Evolutionary conservation across 805 yeast genomes (phyloP), one percentile per base, ranked within the genome.

Genomic region (Hanseniaspora meyeri): DNA sequence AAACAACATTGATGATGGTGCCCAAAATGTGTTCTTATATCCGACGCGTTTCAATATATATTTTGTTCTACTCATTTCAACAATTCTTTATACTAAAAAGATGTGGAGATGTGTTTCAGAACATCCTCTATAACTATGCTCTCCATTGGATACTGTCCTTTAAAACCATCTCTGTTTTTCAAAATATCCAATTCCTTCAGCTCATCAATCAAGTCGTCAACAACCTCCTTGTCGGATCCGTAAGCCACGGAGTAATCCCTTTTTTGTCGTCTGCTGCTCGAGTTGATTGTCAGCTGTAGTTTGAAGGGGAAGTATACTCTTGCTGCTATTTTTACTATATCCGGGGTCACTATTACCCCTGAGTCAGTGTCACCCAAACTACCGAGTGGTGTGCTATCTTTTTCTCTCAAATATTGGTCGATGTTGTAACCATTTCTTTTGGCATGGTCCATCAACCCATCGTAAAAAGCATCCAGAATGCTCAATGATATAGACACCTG

Each of bases 61-160:
- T 5, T 24, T 24, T n/a, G n/a, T n/a, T n/a, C n/a, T n/a, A n/a
- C n/a, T 24, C 27, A 24, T 24, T 24, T 19, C 19, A 40, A 2
- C 27, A 5, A 8, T 16, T 39, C 14, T 9, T 8, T 9, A 17
- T 36, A 6, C 60, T 62, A 79, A 29, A 76, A 62, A 4, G 83
- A 82, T 1, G 82, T 79, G 5, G 77, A 78, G 0, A 82, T 79
- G 47, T 71, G 71, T 37, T 66, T 70, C 37, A 82, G 59, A 1
- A 80, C 78, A 58, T 79, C 81, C 46, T 74, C 78, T 0, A 81
- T 71, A 0, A 82, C 74, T 57, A 79, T 62, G 1, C 71, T 74
- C 10, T 74, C 76, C 51, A 59, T 67, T 48, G 39, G 40, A 34
- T 46, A 46, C n/a, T 31, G 39, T 16, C 34, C 8, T 20, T 5